phyloP scores from a whole-genome alignment of 1,139 yeast species.

The Yamadazyma songkhlaensis region DNA sequence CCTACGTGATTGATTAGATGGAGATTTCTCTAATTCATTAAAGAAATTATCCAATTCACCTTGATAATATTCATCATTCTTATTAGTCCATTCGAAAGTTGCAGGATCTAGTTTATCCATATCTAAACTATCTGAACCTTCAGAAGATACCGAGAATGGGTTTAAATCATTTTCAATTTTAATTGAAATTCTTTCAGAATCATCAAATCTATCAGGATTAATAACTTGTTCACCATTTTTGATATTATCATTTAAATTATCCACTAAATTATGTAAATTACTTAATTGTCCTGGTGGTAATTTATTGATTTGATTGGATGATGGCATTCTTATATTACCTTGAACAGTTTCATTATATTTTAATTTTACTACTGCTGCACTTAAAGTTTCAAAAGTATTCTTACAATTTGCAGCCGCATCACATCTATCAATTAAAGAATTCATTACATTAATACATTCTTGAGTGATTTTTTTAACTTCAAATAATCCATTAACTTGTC shows the following conservation, averaged over 20 bases:
- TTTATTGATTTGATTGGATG: conserved; percentile 17
- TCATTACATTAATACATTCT: conserved; percentile 59
- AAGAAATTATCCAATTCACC: conserved; percentile 29
- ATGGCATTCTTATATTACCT: conserved; percentile 17
- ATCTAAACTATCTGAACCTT: neutral
- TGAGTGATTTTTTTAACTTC: conserved; percentile 56
- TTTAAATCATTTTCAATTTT: conserved; percentile 13
- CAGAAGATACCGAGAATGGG: conserved; percentile 8
- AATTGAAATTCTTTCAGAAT: neutral
- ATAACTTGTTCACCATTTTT: neutral
- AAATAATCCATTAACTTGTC: conserved; percentile 43
- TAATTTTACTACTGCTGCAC: conserved; percentile 68
- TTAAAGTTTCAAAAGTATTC: conserved; percentile 67
- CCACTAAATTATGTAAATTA: conserved; percentile 38
- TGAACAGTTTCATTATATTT: conserved; percentile 47
- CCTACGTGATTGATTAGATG: conserved; percentile 18
- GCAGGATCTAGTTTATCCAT: conserved; percentile 12
- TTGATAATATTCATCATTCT: conserved; percentile 6
- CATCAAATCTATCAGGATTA: neutral
- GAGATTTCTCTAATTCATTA: conserved; percentile 37
- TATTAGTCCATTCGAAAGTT: conserved; percentile 29
- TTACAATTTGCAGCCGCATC: conserved; percentile 76
- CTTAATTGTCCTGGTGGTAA: conserved; percentile 32
- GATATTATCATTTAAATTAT: conserved; percentile 17
- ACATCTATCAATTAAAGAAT: conserved; percentile 64